Base-by-base conservation (phyloP, 2,329 filamentous ascomycete species). In the Diaporthe destruens region DNA sequence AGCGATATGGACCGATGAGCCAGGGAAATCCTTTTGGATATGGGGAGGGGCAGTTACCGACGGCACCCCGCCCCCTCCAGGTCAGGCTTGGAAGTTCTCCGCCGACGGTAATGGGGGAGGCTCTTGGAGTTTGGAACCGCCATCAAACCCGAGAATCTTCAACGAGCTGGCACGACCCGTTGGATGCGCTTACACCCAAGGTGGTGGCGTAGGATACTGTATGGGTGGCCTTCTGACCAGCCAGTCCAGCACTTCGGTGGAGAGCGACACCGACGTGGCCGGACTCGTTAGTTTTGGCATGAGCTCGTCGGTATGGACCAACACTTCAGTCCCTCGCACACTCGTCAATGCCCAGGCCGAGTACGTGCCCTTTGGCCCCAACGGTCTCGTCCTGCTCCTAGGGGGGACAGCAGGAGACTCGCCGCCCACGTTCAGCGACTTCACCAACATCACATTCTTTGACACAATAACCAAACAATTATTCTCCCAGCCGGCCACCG, bases 241-340 rank as follows among this genome's bases (percentile, higher is more conserved):
- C 23, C 34, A 74, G 39, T 77, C 79, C 14, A 80, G 82, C 51
- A 56, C 53, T 11, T 74, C 74, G 2, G 67, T 81, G 39, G 55
- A 75, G 16, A 76, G 78, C 49, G 69, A 70, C 14, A 72, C 67
- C 16, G 73, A 76, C 5, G 76, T 73, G 14, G 49, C 79, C 3
- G 80, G 81, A 0, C 75, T 83, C 3, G 74, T 82, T 4, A 78
- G 78, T 2, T 82, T 79, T 63, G 74, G 81, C 34, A 81, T 82
- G 73, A 74, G 66, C 18, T 79, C 77, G 1, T 76, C 78, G 9
- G 55, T 75, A 9, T 81, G 81, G 78, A 74, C 65, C 7, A 84
- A 83, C 61, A 72, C 56, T 11, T 80, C 81, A n/a, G 75, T 78
- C 32, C 53, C 72, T 6, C 71, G 75, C 0, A 80, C 80, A 1